These are phyloP conservation scores for Talaromyces sp. DNA, from an alignment of 2,329 filamentous ascomycete species.

Conservation along the genomic window DNA sequence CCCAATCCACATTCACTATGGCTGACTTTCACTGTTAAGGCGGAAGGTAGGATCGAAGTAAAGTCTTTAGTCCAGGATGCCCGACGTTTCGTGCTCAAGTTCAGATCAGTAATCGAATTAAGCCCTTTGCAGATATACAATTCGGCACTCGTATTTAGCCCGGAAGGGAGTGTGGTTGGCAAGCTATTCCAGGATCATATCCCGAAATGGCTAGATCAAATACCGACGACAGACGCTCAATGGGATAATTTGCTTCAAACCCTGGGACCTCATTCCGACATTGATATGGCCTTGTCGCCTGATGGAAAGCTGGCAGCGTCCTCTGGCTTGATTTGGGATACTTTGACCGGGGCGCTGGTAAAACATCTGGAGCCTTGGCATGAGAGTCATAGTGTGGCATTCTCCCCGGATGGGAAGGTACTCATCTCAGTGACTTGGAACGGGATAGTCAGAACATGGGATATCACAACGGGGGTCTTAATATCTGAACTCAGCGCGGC, in stretches of 20 bases:
- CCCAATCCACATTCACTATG: not conserved
- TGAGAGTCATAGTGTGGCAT: not conserved
- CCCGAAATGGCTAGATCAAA: not conserved
- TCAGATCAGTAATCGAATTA: not conserved
- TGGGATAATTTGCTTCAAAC: constrained; percentile 1
- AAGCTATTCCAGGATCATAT: not conserved
- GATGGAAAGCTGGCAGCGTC: constrained; percentile 7
- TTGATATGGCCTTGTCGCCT: not conserved
- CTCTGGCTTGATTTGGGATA: not conserved
- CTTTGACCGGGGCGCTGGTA: not conserved
- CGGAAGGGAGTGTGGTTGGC: not conserved
- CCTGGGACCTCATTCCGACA: not conserved
- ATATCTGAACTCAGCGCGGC: not conserved
- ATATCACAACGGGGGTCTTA: not conserved
- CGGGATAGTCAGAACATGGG: not conserved
- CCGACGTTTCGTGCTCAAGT: not conserved
- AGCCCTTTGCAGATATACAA: not conserved
- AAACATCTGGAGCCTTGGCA: not conserved
- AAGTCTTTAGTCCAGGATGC: not conserved
- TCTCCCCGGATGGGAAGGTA: not conserved
- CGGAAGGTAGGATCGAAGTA: not conserved
- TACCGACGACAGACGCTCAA: not conserved
- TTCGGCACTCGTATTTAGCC: constrained; percentile 4
- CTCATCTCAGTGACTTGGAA: not conserved
- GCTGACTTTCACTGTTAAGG: not conserved